A percentile compares a stretch with the other conserved stretches of the same genome.
Evolutionary conservation across 768 basidiomycete genomes (phyloP).

Genomic region (Terana coerulea): DNA sequence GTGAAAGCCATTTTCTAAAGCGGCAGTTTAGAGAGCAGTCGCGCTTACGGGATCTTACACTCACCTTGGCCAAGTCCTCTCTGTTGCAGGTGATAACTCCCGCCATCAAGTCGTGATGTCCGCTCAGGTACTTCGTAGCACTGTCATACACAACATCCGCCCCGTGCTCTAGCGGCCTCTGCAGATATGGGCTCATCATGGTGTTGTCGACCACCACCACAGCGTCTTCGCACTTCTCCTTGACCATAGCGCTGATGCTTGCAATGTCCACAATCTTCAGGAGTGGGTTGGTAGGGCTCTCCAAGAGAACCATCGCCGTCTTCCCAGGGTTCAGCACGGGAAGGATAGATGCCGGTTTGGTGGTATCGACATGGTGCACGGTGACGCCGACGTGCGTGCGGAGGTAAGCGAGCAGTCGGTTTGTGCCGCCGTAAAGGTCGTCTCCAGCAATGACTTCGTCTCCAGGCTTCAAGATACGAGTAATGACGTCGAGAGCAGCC

Average conservation of each 20-base stretch:
- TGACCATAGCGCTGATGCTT: conserved; percentile 77
- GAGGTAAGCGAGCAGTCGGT: conserved; percentile 89
- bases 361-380: conserved; percentile 94
- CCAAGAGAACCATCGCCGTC: conserved; percentile 93
- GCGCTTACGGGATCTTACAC: too few relatives aligned
- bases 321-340: conserved; percentile 66
- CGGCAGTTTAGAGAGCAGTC: too few relatives aligned
- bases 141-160: conserved; percentile 98
- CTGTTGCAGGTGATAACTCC: conserved; percentile 91
- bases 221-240: conserved; percentile 76
- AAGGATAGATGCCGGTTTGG: conserved; percentile 59
- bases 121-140: conserved; percentile 95
- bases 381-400: conserved; percentile 82
- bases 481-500: conserved; percentile 95
- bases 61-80: conserved; percentile 84
- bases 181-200: conserved; percentile 99
- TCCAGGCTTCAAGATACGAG: conserved; percentile 92
- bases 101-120: conserved; percentile 99
- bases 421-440: conserved; percentile 96
- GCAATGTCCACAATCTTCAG: conserved; percentile 93
- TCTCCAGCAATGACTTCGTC: conserved; percentile 95
- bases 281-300: conserved; percentile 96
- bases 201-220: conserved; percentile 94
- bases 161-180: conserved; percentile 91
- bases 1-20: conserved; percentile 88